Evolutionary conservation across 345 rosid species (phyloP).

Genomic region (Sisymbrium irio): DNA sequence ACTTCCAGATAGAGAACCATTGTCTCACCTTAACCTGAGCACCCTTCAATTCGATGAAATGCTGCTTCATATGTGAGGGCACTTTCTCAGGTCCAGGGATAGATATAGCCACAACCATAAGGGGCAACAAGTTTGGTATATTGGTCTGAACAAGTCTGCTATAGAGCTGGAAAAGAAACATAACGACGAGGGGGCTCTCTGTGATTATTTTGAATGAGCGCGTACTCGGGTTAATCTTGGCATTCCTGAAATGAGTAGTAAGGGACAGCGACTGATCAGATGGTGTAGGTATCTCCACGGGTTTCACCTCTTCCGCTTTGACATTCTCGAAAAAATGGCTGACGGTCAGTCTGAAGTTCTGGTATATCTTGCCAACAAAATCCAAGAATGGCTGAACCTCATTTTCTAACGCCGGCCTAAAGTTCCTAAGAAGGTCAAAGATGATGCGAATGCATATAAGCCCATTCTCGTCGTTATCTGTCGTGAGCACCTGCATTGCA

Average conservation of each 20-base stretch:
- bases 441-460: constrained; percentile 87
- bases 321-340: constrained; percentile 80
- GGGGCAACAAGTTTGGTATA: constrained; percentile 83
- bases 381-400: constrained; percentile 96
- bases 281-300: constrained; percentile 29
- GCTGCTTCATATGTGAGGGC: constrained; percentile 71
- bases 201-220: constrained; percentile 92
- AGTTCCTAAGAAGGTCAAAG: constrained; percentile 87
- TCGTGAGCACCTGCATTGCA: constrained; percentile 95
- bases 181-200: constrained; percentile 97
- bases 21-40: constrained; percentile 95
- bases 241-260: constrained; percentile 38
- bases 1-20: constrained; percentile 3
- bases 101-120: constrained; percentile 97
- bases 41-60: constrained; percentile 88
- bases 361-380: constrained; percentile 90
- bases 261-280: constrained; percentile 35
- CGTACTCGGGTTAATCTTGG: constrained; percentile 86
- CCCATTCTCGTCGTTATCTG: constrained; percentile 96
- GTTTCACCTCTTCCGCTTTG: constrained; percentile 45
- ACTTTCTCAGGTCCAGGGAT: constrained; percentile 92
- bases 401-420: constrained; percentile 79
- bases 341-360: constrained; percentile 79
- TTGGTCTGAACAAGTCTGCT: constrained; percentile 89
- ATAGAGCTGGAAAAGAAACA: constrained; percentile 93